Percentiles rank a stretch among this genome's conserved stretches.
Evolutionary conservation across 495 filamentous ascomycete species (phyloP).

Genomic region (Echria macrotheca): DNA sequence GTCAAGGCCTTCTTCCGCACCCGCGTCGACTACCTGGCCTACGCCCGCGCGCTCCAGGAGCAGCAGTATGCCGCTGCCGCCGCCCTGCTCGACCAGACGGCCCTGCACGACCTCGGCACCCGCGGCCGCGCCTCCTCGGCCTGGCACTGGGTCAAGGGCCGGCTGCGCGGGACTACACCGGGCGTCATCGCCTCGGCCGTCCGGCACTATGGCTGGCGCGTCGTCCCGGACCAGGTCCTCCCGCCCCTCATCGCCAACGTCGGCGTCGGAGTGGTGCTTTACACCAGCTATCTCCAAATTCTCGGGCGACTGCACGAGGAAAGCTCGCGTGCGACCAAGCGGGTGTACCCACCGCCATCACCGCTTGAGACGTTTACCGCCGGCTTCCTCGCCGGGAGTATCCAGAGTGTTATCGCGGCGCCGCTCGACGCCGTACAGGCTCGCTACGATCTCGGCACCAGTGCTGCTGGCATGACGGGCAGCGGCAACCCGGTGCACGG

Average conservation of each 20-base stretch:
- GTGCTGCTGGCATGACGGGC: conserved; percentile 20
- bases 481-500: conserved; percentile 33
- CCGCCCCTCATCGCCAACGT: conserved; percentile 84
- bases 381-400: conserved; percentile 67
- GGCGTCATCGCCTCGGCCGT: conserved; percentile 76
- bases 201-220: conserved; percentile 72
- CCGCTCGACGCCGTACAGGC: conserved; percentile 86
- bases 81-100: conserved; percentile 19
- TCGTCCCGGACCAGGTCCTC: conserved; percentile 82
- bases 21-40: conserved; percentile 69
- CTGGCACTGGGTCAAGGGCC: conserved; percentile 45
- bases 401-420: conserved; percentile 77
- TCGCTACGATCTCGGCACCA: conserved; percentile 52
- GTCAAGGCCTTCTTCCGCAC: conserved; percentile 87
- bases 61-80: conserved; percentile 16
- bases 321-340: conserved; percentile 58
- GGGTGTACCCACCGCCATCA: conserved; percentile 69
- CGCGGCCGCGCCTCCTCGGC: background rate
- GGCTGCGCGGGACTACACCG: conserved; percentile 68
- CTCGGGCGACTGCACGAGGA: conserved; percentile 69
- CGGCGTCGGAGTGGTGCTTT: conserved; percentile 77
- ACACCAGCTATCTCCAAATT: conserved; percentile 81
- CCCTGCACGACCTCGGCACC: conserved; percentile 31
- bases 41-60: conserved; percentile 40
- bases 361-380: conserved; percentile 63